Base-by-base conservation (phyloP, 2,329 filamentous ascomycete genomes). In the Mycosphaerella sp. region DNA sequence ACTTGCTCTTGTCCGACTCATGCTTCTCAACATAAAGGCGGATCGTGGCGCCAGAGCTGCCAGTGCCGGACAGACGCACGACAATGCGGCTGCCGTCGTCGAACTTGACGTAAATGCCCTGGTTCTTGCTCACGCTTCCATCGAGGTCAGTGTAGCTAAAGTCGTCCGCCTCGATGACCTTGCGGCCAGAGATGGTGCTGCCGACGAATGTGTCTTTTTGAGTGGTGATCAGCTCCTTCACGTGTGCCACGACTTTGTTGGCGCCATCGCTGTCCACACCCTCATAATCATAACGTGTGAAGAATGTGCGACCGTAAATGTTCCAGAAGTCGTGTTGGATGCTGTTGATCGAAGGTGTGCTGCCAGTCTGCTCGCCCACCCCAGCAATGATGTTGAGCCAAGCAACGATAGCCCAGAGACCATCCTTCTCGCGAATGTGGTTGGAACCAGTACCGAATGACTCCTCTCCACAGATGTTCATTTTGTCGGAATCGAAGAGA, bases 121-220 rank as follows among this genome's bases (percentile, higher is more conserved):
- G 93, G 77, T 96, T 94, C 69, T 89, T 88, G 66, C 89, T 86
- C 49, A 97, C 88, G 59, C 89, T 95, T 56, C 91, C 93, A 66
- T 98, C 93, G n/a, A 98, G 84, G 68, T 98, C 93, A 7, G 89
- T 97, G 80, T 98, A 98, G 28, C 88, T 89, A 73, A 98, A 98
- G 79, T 98, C 90, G 60, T 90, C 93, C 6, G 90, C 91, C 64
- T 94, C 87, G 44, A 82, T 76, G 39, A 96, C 89, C 66, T 89
- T 95, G 69, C 86, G 87, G 58, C 87, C 88, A 59, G 80, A 79
- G 62, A 97, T 79, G 62, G 81, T 85, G 65, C 87, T 93, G 61
- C 89, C 89, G 47, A 96, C 76, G 64, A 97, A 96, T 62, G 88
- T 80, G 60, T 72, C 72, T 66, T 79, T 78, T 70, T 80, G 79